Conservation (phyloP, 371 early-diverging fungal species). For the Thermomucor indicae-seudaticae region DNA sequence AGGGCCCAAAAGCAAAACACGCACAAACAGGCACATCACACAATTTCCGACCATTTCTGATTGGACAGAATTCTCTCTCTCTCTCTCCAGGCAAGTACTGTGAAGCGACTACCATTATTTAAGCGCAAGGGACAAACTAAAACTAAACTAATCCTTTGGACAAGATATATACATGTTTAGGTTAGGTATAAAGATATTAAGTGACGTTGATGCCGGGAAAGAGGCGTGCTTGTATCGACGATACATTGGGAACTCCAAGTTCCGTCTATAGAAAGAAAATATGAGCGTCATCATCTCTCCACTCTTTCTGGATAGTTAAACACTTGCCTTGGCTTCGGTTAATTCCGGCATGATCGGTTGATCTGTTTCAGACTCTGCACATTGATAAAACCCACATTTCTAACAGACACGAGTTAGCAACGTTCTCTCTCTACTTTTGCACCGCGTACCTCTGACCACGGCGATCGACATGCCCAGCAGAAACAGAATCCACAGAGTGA, state of each 20-base stretch:
- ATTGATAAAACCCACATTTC: slow-evolving; percentile 18
- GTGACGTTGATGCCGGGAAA: slow-evolving; percentile 1
- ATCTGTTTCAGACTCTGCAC: slow-evolving; percentile 1
- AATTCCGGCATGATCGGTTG: background rate
- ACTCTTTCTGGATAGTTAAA: background rate
- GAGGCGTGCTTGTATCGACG: slow-evolving; percentile 39
- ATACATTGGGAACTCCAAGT: slow-evolving; percentile 49
- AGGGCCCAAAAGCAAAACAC: too few species aligned
- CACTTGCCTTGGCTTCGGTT: slow-evolving; percentile 11
- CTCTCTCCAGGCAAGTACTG: too few species aligned
- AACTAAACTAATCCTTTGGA: too few species aligned
- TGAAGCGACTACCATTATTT: too few species aligned
- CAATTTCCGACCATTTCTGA: too few species aligned
- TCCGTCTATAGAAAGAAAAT: slow-evolving; percentile 28
- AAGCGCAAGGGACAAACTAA: too few species aligned
- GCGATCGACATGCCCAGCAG: slow-evolving; percentile 58
- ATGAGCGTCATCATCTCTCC: background rate
- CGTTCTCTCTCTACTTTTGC: background rate
- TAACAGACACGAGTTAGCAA: background rate
- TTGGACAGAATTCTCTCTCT: too few species aligned
- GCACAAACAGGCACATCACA: too few species aligned
- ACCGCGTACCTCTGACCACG: slow-evolving; percentile 37
- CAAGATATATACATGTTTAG: too few species aligned
- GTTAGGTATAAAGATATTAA: background rate
- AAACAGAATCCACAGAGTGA: slow-evolving; percentile 68